phyloP scores from a whole-genome alignment of 805 yeast species.

The Debaryomyces prosopidis region DNA sequence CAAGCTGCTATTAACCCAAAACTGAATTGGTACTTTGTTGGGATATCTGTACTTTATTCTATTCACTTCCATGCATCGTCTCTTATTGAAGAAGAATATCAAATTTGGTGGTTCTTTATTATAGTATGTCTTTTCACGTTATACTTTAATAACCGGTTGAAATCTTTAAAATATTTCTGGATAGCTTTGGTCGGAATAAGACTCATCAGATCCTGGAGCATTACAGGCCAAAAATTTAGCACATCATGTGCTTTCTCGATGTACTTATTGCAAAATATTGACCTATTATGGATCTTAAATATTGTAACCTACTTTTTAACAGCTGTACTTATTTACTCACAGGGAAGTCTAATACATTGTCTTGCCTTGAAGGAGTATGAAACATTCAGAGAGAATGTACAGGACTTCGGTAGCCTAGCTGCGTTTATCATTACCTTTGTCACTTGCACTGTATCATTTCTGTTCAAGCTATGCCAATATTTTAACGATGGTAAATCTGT shows the following conservation, averaged over 20 bases:
- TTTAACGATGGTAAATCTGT: conserved; percentile 53
- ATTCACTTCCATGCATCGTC: conserved; percentile 79
- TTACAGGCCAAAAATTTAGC: conserved; percentile 82
- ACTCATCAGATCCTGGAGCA: conserved; percentile 78
- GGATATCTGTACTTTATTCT: conserved; percentile 48
- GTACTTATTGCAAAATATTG: conserved; percentile 33
- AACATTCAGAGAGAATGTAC: conserved; percentile 7
- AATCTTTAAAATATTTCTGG: conserved; percentile 3
- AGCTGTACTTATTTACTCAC: conserved; percentile 16
- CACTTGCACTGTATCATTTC: conserved; percentile 44
- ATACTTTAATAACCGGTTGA: conserved; percentile 6
- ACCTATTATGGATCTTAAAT: conserved; percentile 50
- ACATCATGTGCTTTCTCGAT: conserved; percentile 39
- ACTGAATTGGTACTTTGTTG: conserved; percentile 15
- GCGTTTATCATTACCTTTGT: conserved; percentile 50
- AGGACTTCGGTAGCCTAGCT: conserved; percentile 25
- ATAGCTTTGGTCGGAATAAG: conserved; percentile 45
- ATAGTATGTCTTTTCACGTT: conserved; percentile 14
- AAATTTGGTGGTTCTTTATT: conserved; percentile 78
- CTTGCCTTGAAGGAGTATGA: conserved; percentile 11
- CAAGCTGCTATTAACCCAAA: conserved; percentile 6
- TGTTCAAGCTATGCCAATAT: conserved; percentile 57
- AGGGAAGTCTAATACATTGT: conserved; percentile 26
- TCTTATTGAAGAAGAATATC: conserved; percentile 93
- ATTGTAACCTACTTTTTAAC: conserved; percentile 35